Conservation (phyloP, 495 filamentous ascomycete genomes). For the Penicillium paradoxum region DNA sequence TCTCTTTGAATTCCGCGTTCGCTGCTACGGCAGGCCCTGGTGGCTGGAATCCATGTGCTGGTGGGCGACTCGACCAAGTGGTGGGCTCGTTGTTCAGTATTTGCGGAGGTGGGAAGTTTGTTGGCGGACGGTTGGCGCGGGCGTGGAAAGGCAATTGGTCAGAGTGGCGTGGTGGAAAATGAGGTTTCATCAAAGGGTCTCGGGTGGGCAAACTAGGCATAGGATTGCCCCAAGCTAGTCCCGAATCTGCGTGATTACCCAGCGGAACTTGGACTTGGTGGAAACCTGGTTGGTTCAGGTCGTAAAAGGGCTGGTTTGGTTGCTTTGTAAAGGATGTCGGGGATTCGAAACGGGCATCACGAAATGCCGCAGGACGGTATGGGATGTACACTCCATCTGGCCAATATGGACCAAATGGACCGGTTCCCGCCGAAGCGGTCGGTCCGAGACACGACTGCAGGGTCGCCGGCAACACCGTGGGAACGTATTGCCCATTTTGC, state of each 20-base stretch:
- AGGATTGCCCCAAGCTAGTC: slow-evolving; percentile 31
- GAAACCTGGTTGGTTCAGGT: slow-evolving; percentile 27
- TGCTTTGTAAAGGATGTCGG: slow-evolving; percentile 20
- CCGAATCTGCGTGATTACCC: slow-evolving; percentile 20
- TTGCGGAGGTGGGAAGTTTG: slow-evolving; percentile 11
- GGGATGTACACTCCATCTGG: slow-evolving; percentile 71
- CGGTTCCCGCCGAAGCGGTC: slow-evolving; percentile 67
- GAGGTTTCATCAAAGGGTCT: slow-evolving; percentile 30
- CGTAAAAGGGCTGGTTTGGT: slow-evolving; percentile 22
- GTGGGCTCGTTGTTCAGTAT: slow-evolving; percentile 10
- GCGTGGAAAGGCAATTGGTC: slow-evolving; percentile 40
- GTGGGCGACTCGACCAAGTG: slow-evolving; percentile 25
- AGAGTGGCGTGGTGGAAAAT: slow-evolving; percentile 42
- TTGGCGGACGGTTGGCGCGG: slow-evolving; percentile 17
- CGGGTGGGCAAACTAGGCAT: slow-evolving; percentile 22
- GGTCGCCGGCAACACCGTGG: slow-evolving; percentile 64
- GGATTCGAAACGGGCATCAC: slow-evolving; percentile 50
- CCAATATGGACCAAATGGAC: slow-evolving; percentile 73
- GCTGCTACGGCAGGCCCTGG: slow-evolving; percentile 20
- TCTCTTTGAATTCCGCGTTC: slow-evolving; percentile 71
- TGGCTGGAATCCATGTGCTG: slow-evolving; percentile 20
- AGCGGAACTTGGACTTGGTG: slow-evolving; percentile 24
- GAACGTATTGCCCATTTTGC: slow-evolving; percentile 51
- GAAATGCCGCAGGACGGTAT: slow-evolving; percentile 63
- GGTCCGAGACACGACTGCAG: slow-evolving; percentile 67